phyloP scores from a whole-genome alignment of 352 stramenopile genomes.

The Heterotrichella gracilis region DNA sequence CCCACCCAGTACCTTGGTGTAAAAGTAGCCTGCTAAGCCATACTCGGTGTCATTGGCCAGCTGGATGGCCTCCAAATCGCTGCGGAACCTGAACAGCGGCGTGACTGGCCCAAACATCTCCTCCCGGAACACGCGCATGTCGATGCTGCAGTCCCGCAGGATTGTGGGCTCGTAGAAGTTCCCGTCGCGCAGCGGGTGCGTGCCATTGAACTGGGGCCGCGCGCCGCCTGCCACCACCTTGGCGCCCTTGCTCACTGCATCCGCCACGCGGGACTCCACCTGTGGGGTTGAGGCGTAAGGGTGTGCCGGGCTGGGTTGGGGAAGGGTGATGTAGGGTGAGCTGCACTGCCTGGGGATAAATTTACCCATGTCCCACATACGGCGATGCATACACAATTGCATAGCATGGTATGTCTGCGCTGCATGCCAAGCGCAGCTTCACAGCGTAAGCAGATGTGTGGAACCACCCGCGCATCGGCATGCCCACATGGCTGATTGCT shows the following conservation, averaged over 20 bases:
- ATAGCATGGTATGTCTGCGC: too few species aligned
- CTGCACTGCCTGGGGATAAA: too few species aligned
- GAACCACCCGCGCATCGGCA: too few species aligned
- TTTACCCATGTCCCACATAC: too few species aligned
- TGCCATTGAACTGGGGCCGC: neutral
- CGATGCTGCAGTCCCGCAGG: constrained; percentile 35
- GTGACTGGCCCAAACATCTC: constrained; percentile 85
- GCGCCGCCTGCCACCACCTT: constrained; percentile 40
- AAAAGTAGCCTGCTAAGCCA: constrained; percentile 71
- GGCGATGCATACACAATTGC: too few species aligned
- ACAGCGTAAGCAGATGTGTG: too few species aligned
- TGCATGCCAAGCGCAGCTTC: too few species aligned
- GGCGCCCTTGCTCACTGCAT: constrained; percentile 55
- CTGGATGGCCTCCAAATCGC: constrained; percentile 61
- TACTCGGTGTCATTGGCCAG: constrained; percentile 57
- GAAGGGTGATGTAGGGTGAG: too few species aligned
- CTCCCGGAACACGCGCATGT: constrained; percentile 48
- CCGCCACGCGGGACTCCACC: constrained; percentile 31
- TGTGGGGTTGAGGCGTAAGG: constrained; percentile 7
- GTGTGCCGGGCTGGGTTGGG: too few species aligned
- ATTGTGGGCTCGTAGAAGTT: constrained; percentile 77
- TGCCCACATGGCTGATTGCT: too few species aligned
- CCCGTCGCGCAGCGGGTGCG: constrained; percentile 24
- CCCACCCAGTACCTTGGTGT: constrained; percentile 49
- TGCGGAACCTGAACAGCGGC: constrained; percentile 54